These are phyloP conservation scores for Barnettozyma populi DNA, from an alignment of 805 yeast species.

Conservation along the genomic window DNA sequence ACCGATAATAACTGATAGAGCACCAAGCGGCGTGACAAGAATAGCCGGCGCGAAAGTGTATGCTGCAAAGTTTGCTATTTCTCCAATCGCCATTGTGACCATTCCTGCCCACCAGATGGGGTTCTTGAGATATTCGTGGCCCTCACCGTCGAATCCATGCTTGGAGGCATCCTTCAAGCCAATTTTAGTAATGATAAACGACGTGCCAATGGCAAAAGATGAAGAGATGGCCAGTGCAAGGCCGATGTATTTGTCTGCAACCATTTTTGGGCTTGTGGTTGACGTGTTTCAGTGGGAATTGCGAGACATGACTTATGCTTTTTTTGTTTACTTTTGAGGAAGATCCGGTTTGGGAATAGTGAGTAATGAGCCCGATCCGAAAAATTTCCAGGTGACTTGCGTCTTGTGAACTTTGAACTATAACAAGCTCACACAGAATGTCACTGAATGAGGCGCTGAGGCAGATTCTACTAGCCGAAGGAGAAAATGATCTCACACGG, in stretches of 20 bases:
- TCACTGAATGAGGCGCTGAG: background rate
- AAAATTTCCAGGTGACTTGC: background rate
- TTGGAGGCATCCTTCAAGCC: conserved; percentile 71
- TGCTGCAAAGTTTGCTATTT: conserved; percentile 88
- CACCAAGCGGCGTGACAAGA: conserved; percentile 88
- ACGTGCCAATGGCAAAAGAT: conserved; percentile 85
- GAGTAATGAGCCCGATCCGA: background rate
- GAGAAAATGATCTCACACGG: background rate
- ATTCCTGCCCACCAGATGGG: conserved; percentile 97
- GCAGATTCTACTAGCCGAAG: background rate
- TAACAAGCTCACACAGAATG: background rate
- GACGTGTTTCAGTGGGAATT: background rate
- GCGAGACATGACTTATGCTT: background rate
- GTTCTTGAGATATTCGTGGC: conserved; percentile 71
- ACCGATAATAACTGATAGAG: conserved; percentile 84
- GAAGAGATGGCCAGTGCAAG: conserved; percentile 82
- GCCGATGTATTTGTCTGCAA: conserved; percentile 84
- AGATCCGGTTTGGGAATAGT: background rate
- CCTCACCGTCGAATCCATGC: conserved; percentile 63
- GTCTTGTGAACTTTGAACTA: background rate
- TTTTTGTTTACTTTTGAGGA: background rate
- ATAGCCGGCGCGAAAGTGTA: conserved; percentile 94
- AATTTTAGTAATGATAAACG: conserved; percentile 83
- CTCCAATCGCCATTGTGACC: conserved; percentile 86
- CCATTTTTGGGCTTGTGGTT: conserved; percentile 14